Conservation (phyloP, 75 land plant species). For the Pinus albicaulis region DNA sequence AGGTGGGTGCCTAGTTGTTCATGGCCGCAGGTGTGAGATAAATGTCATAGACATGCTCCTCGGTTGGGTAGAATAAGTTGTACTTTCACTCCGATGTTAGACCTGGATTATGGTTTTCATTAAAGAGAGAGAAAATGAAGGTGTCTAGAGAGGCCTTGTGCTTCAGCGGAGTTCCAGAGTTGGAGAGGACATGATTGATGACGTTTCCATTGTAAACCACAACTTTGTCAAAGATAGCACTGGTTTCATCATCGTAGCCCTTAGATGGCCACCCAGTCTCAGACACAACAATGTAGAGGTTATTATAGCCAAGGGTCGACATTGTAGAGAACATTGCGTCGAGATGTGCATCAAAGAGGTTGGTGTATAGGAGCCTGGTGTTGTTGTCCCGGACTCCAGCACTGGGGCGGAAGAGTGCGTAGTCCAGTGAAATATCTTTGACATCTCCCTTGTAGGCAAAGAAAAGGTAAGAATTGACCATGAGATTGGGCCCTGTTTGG, state of each 20-base stretch:
- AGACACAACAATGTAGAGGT: slow-evolving; percentile 37
- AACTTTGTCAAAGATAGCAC: slow-evolving; percentile 48
- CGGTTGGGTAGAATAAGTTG: slow-evolving; percentile 59
- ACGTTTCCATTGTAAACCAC: slow-evolving; percentile 54
- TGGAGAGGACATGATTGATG: neutral
- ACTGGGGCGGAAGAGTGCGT: slow-evolving; percentile 54
- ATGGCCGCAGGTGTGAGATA: no score
- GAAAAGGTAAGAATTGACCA: slow-evolving; percentile 86
- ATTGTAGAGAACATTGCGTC: slow-evolving; percentile 80
- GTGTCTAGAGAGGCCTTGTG: slow-evolving; percentile 41
- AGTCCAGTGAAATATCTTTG: slow-evolving; percentile 52
- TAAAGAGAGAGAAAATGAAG: no score
- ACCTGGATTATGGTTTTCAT: slow-evolving; percentile 56
- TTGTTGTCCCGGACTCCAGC: slow-evolving; percentile 51
- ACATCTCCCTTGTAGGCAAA: slow-evolving; percentile 66
- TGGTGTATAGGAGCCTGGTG: slow-evolving; percentile 53
- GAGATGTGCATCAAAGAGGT: slow-evolving; percentile 75
- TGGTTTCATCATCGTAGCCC: slow-evolving; percentile 50
- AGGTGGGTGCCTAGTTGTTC: no score
- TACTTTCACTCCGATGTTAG: slow-evolving; percentile 70
- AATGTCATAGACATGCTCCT: slow-evolving; percentile 38
- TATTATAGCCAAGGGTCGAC: slow-evolving; percentile 36
- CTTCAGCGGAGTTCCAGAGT: slow-evolving; percentile 40
- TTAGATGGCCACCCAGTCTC: slow-evolving; percentile 80
- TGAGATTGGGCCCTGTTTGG: slow-evolving; percentile 49